Conservation (phyloP, 2,329 filamentous ascomycete species). For the Cercospora zeae-maydis region DNA sequence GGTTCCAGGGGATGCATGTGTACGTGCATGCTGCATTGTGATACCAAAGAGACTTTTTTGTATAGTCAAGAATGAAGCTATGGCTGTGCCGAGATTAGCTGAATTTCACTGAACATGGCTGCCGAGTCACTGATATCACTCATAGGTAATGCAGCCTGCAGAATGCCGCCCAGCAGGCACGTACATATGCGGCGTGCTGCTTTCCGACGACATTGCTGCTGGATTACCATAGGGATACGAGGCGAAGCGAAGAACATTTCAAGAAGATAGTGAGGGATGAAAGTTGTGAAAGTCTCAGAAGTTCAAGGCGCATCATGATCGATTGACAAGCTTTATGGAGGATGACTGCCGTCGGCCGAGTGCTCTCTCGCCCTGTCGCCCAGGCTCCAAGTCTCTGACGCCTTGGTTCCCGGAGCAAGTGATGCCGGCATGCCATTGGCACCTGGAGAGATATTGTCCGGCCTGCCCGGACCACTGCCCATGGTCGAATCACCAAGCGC, state of each 20-base stretch:
- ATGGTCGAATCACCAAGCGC: conserved; percentile 25
- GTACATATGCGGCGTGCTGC: neutral
- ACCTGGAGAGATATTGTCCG: conserved; percentile 15
- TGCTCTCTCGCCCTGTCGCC: conserved; percentile 38
- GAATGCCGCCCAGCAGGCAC: neutral
- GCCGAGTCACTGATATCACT: neutral
- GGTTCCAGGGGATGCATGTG: neutral
- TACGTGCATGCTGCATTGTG: neutral
- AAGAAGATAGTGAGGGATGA: neutral
- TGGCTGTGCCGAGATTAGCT: neutral
- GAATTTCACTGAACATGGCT: neutral
- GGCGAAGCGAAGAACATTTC: neutral
- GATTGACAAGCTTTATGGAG: neutral
- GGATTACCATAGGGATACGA: neutral
- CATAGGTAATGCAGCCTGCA: neutral
- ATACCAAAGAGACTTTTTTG: neutral
- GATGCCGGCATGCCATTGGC: conserved; percentile 24
- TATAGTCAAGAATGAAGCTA: neutral
- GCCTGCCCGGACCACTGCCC: conserved; percentile 26
- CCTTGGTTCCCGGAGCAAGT: conserved; percentile 74
- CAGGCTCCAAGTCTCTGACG: conserved; percentile 76
- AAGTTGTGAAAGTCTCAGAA: neutral
- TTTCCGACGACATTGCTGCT: neutral
- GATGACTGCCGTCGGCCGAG: neutral
- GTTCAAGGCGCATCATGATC: neutral